A percentile compares a stretch with the other conserved stretches of the same genome.
These are phyloP conservation scores for Periconia macrospinosa DNA, from an alignment of 2,329 filamentous ascomycete species.

Conservation along the genomic window DNA sequence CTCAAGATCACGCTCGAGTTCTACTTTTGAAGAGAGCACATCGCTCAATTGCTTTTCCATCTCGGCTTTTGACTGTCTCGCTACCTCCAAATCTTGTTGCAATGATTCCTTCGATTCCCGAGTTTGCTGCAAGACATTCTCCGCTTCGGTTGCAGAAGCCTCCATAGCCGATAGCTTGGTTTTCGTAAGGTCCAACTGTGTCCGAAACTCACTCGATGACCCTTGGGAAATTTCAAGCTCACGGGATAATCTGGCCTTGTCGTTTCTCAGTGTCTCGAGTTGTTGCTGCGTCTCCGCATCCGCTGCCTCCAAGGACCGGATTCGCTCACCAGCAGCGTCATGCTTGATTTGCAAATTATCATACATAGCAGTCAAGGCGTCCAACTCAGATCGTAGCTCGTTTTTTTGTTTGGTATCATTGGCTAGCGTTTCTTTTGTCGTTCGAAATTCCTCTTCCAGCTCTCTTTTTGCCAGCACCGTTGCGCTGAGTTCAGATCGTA, in stretches of 20 bases:
- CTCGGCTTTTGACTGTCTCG: slow-evolving; percentile 15
- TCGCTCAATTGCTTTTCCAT: slow-evolving; percentile 13
- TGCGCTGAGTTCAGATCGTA: slow-evolving; percentile 27
- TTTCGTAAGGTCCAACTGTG: slow-evolving; percentile 21
- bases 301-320: slow-evolving; percentile 19
- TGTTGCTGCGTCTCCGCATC: slow-evolving; percentile 18
- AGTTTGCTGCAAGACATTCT: slow-evolving; percentile 23
- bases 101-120: slow-evolving; percentile 20
- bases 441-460: slow-evolving; percentile 22
- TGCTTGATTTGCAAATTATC: slow-evolving; percentile 20
- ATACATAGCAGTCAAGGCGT: slow-evolving; percentile 18
- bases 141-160: slow-evolving; percentile 18
- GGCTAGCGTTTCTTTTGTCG: slow-evolving; percentile 12
- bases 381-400: slow-evolving; percentile 24
- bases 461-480: slow-evolving; percentile 17
- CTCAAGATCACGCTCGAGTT: slow-evolving; percentile 27
- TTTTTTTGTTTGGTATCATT: slow-evolving; percentile 15
- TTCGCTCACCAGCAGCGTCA: slow-evolving; percentile 21
- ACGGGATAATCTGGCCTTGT: slow-evolving; percentile 21
- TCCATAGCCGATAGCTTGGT: slow-evolving; percentile 27
- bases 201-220: slow-evolving; percentile 19
- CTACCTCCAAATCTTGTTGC: slow-evolving; percentile 19
- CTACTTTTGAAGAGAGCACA: slow-evolving; percentile 16
- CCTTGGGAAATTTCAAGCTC: slow-evolving; percentile 22
- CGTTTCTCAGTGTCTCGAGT: slow-evolving; percentile 20